Evolutionary conservation across 148 eudicot species (phyloP), one percentile per base, ranked within the genome.

Genomic region (Tetragonia tetragonoides): DNA sequence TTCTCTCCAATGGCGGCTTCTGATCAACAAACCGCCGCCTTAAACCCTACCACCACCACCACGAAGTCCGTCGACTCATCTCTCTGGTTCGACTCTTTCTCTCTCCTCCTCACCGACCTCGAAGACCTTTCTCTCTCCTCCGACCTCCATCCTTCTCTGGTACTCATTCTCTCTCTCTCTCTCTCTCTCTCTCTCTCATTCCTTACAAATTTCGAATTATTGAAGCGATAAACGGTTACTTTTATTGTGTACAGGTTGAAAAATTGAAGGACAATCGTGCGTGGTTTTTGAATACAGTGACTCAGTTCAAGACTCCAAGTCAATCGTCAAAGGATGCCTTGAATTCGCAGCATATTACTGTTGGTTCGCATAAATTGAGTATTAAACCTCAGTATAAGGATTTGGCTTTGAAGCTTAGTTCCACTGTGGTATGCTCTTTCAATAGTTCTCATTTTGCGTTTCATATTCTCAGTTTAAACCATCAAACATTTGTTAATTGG

Each of bases 31-130:
- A 78, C 74, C n/a, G 69, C 80, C 38, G 75, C 63, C 62, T 65
- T 70, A 2, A 76, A 68, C 20, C 24, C 47, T 44, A 44, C 12
- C 14, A 8, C 12, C 53, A 44, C 47, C 9, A 9, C 81, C 21
- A 62, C 84, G 56, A 87, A 78, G 56, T 80, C 90, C 12, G 91
- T 91, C 63, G 94, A 91, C 80, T 81, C 90, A 18, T 86, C 97
- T 7, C 92, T 95, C n/a, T 95, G 99, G 99, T 93, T 96, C 90
- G 91, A 92, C 60, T 86, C 97, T 0, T 95, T 93, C 90, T 60
- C 87, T 62, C 84, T 79, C 77, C 79, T 91, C 18, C 93, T 95
- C 77, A 84, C 84, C 1, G 89, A 95, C 34, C 97, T 95, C 77
- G 97, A 95, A 75, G 84, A 91, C 65, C 82, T 83, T 63, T 81